Base-by-base conservation (phyloP, 305 asterid genomes). In the Fraxinus xanthoxyloides region DNA sequence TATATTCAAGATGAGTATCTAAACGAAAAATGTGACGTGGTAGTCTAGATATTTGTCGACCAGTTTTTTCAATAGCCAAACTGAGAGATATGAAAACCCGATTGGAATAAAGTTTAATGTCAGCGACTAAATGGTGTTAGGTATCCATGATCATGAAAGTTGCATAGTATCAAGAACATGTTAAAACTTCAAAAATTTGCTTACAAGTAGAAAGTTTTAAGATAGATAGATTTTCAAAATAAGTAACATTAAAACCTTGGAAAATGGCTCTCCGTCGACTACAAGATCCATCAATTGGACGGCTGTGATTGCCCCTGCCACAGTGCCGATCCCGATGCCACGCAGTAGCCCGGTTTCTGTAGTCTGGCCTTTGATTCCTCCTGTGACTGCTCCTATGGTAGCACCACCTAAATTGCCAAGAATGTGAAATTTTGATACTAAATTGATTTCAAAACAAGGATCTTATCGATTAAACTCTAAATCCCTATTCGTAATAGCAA, bases 361-460 rank as follows among this genome's bases (percentile, higher is more conserved):
- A 3, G 98, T 93, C 82, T 92, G 99, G 38, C 99, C 99, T 85
- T 93, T 95, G 40, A 95, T 84, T 10, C 95, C 97, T 77, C 99
- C 99, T 36, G 92, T 91, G 26, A 93, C 82, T 54, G 90, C 87
- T 84, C 99, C 99, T 5, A 95, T 79, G 0, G 79, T 81, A 21
- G 99, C 97, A 79, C 99, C 99, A 80, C 99, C 99, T 95, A 56
- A 82, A 82, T 6, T 35, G 15, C 56, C 56, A 30, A 63, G 21
- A 72, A 56, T 19, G 70, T 32, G 82, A 17, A 36, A 76, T 76
- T 79, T 38, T 38, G 28, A 54, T 13, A 7, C 19, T 72, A 43
- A 26, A 67, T 0, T 17, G 76, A 76, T 43, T 43, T 43, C 54
- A 43, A 43, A 10, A 10, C 54, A 43, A 43, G 54, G n/a, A 43